Evolutionary conservation across 106 monocot species (phyloP), one percentile per base, ranked within the genome.

Genomic region (Allium cepa): DNA sequence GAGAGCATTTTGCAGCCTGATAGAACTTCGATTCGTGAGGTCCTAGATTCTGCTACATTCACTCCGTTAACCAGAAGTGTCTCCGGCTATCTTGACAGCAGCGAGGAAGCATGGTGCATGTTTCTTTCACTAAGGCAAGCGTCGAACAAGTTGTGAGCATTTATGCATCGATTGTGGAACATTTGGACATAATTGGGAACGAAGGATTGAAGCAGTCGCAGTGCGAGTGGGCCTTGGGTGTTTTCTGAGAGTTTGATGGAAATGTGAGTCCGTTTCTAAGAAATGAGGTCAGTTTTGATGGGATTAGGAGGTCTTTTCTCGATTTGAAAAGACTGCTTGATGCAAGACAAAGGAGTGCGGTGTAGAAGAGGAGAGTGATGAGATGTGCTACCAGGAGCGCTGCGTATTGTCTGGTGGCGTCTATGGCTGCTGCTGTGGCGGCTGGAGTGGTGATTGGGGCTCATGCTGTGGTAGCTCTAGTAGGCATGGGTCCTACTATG

Each of bases 41-140:
- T 71, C 64, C 76, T 87, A 16, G 26, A 62, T 11, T 56, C 46
- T 17, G 73, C 74, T 48, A 81, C 74, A 12, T 57, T 67, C 27
- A 69, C 67, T 63, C 73, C 51, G 22, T 77, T 85, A 74, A 71
- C 81, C 72, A 72, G 78, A 49, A 79, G 83, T 73, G 81, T 81
- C 52, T 83, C 88, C 36, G 45, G 17, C 46, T 91, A 88, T 75
- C 69, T 91, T 57, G 79, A 83, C 66, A 62, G 53, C 79, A 95
- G 83, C 79, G 88, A 95, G 79, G 58, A 47, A 61, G 74, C 85
- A 63, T 80, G 83, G 71, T 79, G 50, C 59, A 75, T 83, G 57
- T 95, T 85, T 69, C 73, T 95, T 71, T 69, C 76, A 45, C 91
- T 95, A 76, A 77, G 74, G 61, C 56, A 64, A 64, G 79, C 75